Base-by-base conservation (phyloP, 345 rosid genomes). In the Salix caprea region DNA sequence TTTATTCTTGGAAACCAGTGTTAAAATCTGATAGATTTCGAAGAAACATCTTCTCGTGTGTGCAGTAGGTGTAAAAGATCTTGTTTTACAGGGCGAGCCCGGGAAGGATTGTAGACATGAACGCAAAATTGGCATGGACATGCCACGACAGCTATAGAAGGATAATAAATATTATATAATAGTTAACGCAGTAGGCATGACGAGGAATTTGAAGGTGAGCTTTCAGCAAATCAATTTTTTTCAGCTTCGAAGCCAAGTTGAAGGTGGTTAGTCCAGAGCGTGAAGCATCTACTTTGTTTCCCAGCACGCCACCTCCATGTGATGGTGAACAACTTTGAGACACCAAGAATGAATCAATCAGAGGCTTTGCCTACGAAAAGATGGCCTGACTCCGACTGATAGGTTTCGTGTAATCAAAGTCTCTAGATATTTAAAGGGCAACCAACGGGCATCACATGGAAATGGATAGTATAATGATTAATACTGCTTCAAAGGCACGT, bases 261-360 rank as follows among this genome's bases (percentile, higher is more conserved):
- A 23, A 24, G 64, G 1, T 58, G 11, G 23, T 3, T 23, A n/a
- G 23, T 5, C n/a, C 19, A 4, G 23, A 18, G 6, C 18, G 26
- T 1, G 37, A 10, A 21, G 9, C 44, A 58, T 24, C 26, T 34
- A 34, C 67, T 56, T 77, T 18, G 75, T 70, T 26, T 77, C 39
- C 70, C 36, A 0, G 4, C 42, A 77, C 79, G 74, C 56, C 23
- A 77, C 75, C 28, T 7, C 75, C 80, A 71, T 26, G 80, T 71
- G 75, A 67, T 0, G 3, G 5, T 13, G 5, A 26, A 0, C 8
- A n/a, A 15, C n/a, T 24, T 62, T 37, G 42, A 36, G 24, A 26
- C n/a, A 48, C 36, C 71, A 14, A 52, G 46, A 23, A 54, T 30
- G 19, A 71, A 72, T 30, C 46, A 19, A 23, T 40, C 44, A 46